These are phyloP conservation scores for Macroventuria anomochaeta DNA, from an alignment of 2,329 filamentous ascomycete genomes.

Conservation along the genomic window DNA sequence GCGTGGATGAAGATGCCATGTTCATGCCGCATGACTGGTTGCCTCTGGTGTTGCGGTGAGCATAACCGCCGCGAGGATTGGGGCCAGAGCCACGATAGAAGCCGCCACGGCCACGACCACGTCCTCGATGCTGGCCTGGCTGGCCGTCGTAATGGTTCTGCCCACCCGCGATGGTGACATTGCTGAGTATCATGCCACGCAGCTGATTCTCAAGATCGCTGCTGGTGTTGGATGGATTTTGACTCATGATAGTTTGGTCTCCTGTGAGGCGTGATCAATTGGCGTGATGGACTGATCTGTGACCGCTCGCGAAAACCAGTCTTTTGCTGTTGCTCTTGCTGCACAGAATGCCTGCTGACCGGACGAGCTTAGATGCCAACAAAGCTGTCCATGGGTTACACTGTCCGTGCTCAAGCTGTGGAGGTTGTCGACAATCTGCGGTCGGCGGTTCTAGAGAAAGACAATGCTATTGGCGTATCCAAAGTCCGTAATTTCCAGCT, in stretches of 20 bases:
- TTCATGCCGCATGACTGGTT: conserved; percentile 13
- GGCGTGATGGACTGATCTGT: background rate
- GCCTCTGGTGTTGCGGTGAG: conserved; percentile 18
- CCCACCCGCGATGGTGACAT: conserved; percentile 47
- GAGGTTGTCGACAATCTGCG: background rate
- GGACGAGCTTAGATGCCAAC: background rate
- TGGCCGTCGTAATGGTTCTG: conserved; percentile 27
- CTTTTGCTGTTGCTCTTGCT: background rate
- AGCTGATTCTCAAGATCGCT: conserved; percentile 60
- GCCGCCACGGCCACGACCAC: conserved; percentile 30
- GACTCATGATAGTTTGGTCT: conserved; percentile 27
- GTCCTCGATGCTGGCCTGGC: conserved; percentile 28
- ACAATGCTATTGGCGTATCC: background rate
- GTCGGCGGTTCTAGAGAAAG: background rate
- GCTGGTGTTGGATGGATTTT: conserved; percentile 12
- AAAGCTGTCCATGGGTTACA: background rate
- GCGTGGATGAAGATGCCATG: conserved; percentile 4
- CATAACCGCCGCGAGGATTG: conserved; percentile 8
- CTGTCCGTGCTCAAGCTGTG: conserved; percentile 12
- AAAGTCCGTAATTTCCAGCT: background rate
- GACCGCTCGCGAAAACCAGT: background rate
- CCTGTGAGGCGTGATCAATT: background rate
- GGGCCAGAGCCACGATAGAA: conserved; percentile 19
- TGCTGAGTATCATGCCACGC: conserved; percentile 65
- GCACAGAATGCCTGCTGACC: background rate